Conservation (phyloP, 495 filamentous ascomycete species). For the Aspergillus incahuasiensis region DNA sequence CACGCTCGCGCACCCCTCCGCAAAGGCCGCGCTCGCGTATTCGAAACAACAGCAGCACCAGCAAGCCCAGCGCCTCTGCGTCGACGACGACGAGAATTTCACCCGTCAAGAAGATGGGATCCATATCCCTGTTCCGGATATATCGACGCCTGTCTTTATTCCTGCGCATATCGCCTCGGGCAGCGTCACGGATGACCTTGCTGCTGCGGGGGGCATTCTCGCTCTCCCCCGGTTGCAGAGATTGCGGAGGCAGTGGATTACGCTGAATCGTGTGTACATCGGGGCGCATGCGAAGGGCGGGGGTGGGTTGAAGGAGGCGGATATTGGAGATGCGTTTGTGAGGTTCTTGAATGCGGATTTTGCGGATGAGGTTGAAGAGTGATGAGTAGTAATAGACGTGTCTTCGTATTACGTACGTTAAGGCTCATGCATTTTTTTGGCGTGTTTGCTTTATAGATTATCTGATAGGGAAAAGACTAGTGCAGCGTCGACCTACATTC, state of each 20-base stretch:
- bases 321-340: constrained; percentile 46
- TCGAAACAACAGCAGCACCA: neutral
- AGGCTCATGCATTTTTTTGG: no score
- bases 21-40: constrained; percentile 44
- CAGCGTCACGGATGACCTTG: constrained; percentile 40
- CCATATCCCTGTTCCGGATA: constrained; percentile 36
- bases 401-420: no score
- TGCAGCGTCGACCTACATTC: no score
- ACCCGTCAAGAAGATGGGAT: constrained; percentile 45
- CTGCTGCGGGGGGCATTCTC: constrained; percentile 47
- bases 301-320: constrained; percentile 27
- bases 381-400: no score
- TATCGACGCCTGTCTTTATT: constrained; percentile 40
- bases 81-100: neutral
- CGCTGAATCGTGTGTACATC: constrained; percentile 57
- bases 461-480: no score
- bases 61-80: no score
- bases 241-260: constrained; percentile 79
- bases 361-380: constrained; percentile 23
- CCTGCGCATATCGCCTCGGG: constrained; percentile 46
- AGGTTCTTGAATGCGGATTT: constrained; percentile 44
- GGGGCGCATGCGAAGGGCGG: constrained; percentile 26
- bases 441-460: no score
- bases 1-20: constrained; percentile 35
- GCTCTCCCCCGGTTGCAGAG: constrained; percentile 76